Percentiles rank a stretch among this genome's conserved stretches.
Conservation (phyloP, 495 filamentous ascomycete genomes). For the Talaromyces adpressus region DNA sequence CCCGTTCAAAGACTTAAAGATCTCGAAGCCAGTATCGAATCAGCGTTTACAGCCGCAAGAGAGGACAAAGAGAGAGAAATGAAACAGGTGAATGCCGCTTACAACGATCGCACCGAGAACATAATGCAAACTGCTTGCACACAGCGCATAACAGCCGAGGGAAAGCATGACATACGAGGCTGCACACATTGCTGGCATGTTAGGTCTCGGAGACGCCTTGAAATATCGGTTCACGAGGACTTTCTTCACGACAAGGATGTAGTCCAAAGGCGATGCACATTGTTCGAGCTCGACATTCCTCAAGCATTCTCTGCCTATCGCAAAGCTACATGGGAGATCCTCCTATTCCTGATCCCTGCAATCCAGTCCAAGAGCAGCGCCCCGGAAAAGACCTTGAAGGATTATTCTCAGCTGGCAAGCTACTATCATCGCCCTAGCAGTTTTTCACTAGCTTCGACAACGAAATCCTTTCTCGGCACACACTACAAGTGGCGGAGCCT, state of each 20-base stretch:
- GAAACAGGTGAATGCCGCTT: slow-evolving; percentile 22
- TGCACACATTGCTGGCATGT: slow-evolving; percentile 30
- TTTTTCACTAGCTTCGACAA: slow-evolving; percentile 30
- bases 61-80: slow-evolving; percentile 33
- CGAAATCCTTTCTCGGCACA: slow-evolving; percentile 35
- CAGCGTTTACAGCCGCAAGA: slow-evolving; percentile 12
- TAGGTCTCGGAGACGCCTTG: slow-evolving; percentile 32
- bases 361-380: background rate
- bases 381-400: slow-evolving; percentile 6
- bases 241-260: slow-evolving; percentile 31
- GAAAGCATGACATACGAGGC: slow-evolving; percentile 18
- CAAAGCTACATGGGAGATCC: slow-evolving; percentile 35
- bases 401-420: slow-evolving; percentile 21
- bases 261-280: slow-evolving; percentile 26
- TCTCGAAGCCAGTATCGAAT: slow-evolving; percentile 26
- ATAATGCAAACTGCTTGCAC: slow-evolving; percentile 21
- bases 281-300: slow-evolving; percentile 53
- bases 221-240: slow-evolving; percentile 51
- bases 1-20: slow-evolving; percentile 17
- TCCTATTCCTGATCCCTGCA: slow-evolving; percentile 28
- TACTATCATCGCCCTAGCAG: slow-evolving; percentile 13
- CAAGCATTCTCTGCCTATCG: slow-evolving; percentile 43
- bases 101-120: slow-evolving; percentile 29
- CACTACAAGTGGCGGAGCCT: slow-evolving; percentile 27
- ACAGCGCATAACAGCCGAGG: slow-evolving; percentile 12